Conservation (phyloP, 768 basidiomycete genomes). For the Mycena rebaudengoi region DNA sequence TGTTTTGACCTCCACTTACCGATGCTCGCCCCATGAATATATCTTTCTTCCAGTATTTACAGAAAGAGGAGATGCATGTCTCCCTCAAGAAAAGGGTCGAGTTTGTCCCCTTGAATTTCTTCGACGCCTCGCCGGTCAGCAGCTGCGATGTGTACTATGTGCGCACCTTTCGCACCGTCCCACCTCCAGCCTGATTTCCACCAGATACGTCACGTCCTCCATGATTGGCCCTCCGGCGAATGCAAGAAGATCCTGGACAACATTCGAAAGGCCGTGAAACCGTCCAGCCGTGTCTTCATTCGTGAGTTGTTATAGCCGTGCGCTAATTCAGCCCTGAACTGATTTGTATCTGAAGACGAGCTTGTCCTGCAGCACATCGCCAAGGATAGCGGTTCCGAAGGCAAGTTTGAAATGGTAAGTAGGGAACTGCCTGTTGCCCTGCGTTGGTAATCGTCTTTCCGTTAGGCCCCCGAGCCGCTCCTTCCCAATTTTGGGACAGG, state of each 20-base stretch:
- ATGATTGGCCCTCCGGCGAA: slow-evolving; percentile 42
- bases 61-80: not conserved
- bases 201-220: slow-evolving; percentile 28
- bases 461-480: slow-evolving; percentile 52
- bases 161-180: not conserved
- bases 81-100: slow-evolving; percentile 20
- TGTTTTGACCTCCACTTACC: not conserved
- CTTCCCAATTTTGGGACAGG: slow-evolving; percentile 58
- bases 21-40: not conserved
- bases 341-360: slow-evolving; percentile 41
- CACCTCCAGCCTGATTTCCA: no score
- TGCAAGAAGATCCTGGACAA: slow-evolving; percentile 37
- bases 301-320: slow-evolving; percentile 32
- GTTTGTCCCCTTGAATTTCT: slow-evolving; percentile 36
- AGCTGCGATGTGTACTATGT: slow-evolving; percentile 38
- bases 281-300: slow-evolving; percentile 38
- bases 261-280: slow-evolving; percentile 38
- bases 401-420: slow-evolving; percentile 5
- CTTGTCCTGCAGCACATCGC: slow-evolving; percentile 44
- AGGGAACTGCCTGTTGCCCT: not conserved
- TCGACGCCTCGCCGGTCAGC: slow-evolving; percentile 28
- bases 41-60: not conserved
- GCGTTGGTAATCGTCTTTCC: not conserved
- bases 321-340: not conserved
- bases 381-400: slow-evolving; percentile 1